Evolutionary conservation across 78 protist species (phyloP).

Genomic region (Monocercomonoides exilis): DNA sequence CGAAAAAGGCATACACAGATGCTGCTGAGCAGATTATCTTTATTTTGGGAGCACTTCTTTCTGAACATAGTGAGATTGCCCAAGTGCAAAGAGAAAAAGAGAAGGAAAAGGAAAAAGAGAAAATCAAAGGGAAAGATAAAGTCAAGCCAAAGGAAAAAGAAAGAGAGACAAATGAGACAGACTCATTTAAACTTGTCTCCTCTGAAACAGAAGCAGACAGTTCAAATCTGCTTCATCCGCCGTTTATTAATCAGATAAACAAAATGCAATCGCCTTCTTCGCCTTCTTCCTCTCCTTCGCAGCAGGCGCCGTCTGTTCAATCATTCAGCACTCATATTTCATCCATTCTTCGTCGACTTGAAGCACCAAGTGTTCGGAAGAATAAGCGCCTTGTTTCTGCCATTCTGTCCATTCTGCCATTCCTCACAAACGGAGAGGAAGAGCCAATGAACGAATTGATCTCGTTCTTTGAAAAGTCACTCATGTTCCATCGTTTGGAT

Average conservation of each 20-base stretch:
- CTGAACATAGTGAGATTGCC: too few species aligned
- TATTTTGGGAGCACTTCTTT: background rate
- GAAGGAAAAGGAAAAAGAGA: background rate
- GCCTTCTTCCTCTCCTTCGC: background rate
- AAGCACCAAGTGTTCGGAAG: background rate
- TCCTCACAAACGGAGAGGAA: background rate
- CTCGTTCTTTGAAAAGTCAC: background rate
- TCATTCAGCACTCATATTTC: background rate
- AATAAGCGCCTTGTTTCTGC: background rate
- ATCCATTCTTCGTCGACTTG: background rate
- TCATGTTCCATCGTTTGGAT: background rate
- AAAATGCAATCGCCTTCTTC: background rate
- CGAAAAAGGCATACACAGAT: background rate
- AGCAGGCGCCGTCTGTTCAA: background rate
- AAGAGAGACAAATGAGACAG: background rate
- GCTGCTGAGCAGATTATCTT: background rate
- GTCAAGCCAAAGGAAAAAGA: background rate
- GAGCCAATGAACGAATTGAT: background rate
- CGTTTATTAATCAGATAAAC: too few species aligned
- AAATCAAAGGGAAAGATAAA: background rate
- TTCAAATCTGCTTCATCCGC: background rate
- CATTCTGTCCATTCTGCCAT: background rate
- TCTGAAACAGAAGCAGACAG: too few species aligned
- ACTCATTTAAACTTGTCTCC: too few species aligned
- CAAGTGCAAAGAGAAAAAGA: too few species aligned